A percentile compares a stretch with the other conserved stretches of the same genome.
phyloP scores from a whole-genome alignment of 2,329 filamentous ascomycete genomes.

The Myriosclerotinia curreyana region DNA sequence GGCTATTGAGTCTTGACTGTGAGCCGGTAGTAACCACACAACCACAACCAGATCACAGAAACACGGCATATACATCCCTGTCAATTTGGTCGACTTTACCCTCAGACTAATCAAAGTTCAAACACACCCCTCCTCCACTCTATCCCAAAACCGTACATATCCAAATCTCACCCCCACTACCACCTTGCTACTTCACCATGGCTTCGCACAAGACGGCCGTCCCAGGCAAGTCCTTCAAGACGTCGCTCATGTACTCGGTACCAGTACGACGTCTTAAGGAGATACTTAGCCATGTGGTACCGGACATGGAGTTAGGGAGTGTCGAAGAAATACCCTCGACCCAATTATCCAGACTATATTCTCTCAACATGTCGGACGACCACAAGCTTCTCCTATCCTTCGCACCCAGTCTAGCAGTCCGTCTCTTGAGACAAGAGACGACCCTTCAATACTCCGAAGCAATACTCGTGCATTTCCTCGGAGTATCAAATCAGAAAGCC shows the following conservation, averaged over 20 bases:
- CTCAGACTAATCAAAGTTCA: slow-evolving; percentile 5
- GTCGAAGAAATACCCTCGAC: slow-evolving; percentile 37
- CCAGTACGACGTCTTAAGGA: slow-evolving; percentile 37
- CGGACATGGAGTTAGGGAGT: slow-evolving; percentile 32
- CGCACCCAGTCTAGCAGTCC: slow-evolving; percentile 33
- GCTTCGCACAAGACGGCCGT: slow-evolving; percentile 31
- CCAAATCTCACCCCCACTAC: not conserved
- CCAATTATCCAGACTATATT: slow-evolving; percentile 37
- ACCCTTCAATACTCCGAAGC: slow-evolving; percentile 37
- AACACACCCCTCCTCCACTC: not conserved
- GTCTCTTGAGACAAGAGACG: slow-evolving; percentile 38
- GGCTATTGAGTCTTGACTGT: not conserved
- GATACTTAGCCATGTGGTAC: slow-evolving; percentile 34
- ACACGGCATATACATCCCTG: slow-evolving; percentile 7
- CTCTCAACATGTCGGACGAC: slow-evolving; percentile 37
- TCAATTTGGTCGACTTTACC: not conserved
- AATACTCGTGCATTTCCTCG: slow-evolving; percentile 34
- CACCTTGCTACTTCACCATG: slow-evolving; percentile 23
- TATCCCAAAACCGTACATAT: slow-evolving; percentile 3
- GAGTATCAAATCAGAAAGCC: slow-evolving; percentile 22
- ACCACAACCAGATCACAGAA: not conserved
- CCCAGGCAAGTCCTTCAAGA: slow-evolving; percentile 30
- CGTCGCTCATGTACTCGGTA: slow-evolving; percentile 37
- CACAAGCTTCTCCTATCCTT: slow-evolving; percentile 35
- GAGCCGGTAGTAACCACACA: not conserved